phyloP scores from a whole-genome alignment of 306 rosid species.

The Dryas octopetala region DNA sequence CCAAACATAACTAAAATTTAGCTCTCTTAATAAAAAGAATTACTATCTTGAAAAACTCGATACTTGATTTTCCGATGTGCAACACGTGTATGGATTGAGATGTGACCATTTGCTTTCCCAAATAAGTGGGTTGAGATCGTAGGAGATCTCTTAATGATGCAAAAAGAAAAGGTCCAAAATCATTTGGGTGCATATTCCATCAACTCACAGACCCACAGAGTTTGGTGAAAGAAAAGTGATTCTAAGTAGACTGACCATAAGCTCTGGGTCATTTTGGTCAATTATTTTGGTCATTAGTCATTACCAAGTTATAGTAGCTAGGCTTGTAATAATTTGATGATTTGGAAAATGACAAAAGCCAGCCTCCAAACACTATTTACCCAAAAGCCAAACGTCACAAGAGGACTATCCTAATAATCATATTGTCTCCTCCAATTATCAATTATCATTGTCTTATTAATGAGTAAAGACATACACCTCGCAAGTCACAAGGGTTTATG shows the following conservation, averaged over 20 bases:
- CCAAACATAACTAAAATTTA: no score
- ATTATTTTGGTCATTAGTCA: slow-evolving; percentile 27
- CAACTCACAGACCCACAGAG: background rate
- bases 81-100: no score
- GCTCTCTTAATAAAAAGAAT: no score
- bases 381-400: background rate
- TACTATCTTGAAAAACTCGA: background rate
- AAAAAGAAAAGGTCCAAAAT: background rate
- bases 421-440: slow-evolving; percentile 4
- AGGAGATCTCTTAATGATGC: slow-evolving; percentile 5
- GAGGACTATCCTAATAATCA: background rate
- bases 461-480: background rate
- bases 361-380: slow-evolving; percentile 13
- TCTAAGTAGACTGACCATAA: background rate
- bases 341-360: slow-evolving; percentile 22
- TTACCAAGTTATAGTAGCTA: background rate
- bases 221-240: slow-evolving; percentile 7
- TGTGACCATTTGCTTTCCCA: slow-evolving; percentile 2
- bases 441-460: background rate
- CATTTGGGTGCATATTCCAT: slow-evolving; percentile 9
- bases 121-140: slow-evolving; percentile 18
- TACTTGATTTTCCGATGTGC: background rate
- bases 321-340: slow-evolving; percentile 18
- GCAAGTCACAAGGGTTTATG: no score
- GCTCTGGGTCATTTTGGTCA: background rate